Evolutionary conservation across 108 stramenopile species (phyloP).

Genomic region (Skeletonema costatum): DNA sequence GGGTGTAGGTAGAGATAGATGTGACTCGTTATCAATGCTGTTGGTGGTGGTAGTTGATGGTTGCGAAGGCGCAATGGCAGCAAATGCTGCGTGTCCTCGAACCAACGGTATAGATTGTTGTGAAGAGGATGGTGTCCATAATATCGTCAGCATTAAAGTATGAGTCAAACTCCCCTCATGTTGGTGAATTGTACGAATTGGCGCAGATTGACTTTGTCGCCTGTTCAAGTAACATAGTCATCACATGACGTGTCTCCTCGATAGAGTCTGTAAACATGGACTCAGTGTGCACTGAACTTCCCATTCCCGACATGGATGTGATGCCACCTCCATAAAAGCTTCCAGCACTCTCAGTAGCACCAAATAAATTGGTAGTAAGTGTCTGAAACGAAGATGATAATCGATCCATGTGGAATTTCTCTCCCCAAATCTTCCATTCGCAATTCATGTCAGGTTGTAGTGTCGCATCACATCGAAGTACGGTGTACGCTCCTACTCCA

Average conservation of each 20-base stretch:
- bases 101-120: conserved; percentile 14
- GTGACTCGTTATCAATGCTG: neutral
- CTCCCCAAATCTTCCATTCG: conserved; percentile 60
- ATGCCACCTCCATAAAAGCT: conserved; percentile 2
- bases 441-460: neutral
- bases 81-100: conserved; percentile 33
- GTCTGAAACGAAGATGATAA: conserved; percentile 49
- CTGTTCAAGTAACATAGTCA: conserved; percentile 15
- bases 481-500: conserved; percentile 75
- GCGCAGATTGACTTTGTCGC: conserved; percentile 6
- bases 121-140: conserved; percentile 38
- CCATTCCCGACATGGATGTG: neutral
- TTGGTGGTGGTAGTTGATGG: conserved; percentile 4
- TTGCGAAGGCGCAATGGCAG: conserved; percentile 1
- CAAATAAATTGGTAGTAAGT: conserved; percentile 14
- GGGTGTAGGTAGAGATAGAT: conserved; percentile 32
- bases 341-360: neutral
- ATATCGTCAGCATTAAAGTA: conserved; percentile 42
- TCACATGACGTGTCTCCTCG: conserved; percentile 3
- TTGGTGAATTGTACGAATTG: neutral
- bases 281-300: neutral
- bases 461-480: conserved; percentile 65
- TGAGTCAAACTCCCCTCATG: neutral
- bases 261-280: neutral
- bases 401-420: conserved; percentile 66